Evolutionary conservation across 2,329 filamentous ascomycete species (phyloP).

Genomic region (Daldinia sp.): DNA sequence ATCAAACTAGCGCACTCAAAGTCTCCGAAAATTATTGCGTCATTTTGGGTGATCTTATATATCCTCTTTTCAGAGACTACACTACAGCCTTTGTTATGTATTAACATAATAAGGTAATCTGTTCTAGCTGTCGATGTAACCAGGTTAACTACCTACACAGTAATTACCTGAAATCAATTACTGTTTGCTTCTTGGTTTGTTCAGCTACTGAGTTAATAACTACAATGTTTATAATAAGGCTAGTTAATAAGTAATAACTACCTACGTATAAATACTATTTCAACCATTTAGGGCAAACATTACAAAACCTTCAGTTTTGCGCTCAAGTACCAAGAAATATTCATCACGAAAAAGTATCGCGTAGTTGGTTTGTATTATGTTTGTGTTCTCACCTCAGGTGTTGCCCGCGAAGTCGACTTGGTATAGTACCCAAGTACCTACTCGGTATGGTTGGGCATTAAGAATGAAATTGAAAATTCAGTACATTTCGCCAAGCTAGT

Average conservation of each 20-base stretch:
- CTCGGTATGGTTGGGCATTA: not conserved
- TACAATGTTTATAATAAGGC: not conserved
- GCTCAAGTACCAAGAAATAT: not conserved
- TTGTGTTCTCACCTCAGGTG: not conserved
- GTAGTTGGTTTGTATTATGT: not conserved
- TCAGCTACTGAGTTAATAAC: not conserved
- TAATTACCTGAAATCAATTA: not conserved
- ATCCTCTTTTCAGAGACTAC: not conserved
- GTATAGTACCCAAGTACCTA: not conserved
- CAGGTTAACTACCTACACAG: not conserved
- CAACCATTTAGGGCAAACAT: too few species aligned
- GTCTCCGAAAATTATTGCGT: constrained; percentile 43
- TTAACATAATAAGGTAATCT: not conserved
- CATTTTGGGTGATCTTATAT: constrained; percentile 31
- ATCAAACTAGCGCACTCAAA: constrained; percentile 29
- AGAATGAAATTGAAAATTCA: not conserved
- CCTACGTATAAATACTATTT: too few species aligned
- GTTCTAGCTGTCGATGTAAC: not conserved
- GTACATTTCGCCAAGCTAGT: not conserved
- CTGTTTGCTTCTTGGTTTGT: not conserved
- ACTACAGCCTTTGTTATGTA: not conserved
- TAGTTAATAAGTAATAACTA: not conserved
- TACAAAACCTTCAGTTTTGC: not conserved
- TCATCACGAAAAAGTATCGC: not conserved
- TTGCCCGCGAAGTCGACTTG: too few species aligned